Evolutionary conservation across 257 asterid genomes (phyloP).

Genomic region (Mentha longifolia): DNA sequence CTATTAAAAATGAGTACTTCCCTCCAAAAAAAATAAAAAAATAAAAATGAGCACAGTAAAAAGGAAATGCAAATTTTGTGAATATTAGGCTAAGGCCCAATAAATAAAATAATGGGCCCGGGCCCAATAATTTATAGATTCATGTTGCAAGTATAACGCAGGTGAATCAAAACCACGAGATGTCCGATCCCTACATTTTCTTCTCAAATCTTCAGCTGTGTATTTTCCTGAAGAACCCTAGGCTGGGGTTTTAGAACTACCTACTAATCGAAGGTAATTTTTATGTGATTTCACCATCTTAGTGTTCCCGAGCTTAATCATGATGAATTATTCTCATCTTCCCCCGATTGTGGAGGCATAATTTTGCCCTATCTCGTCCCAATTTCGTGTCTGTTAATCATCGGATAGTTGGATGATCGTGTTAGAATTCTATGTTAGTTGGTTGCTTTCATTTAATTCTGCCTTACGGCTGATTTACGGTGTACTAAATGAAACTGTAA

Average conservation of each 20-base stretch:
- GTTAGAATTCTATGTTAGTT: not conserved
- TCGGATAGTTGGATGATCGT: conserved; percentile 9
- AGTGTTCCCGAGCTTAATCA: not conserved
- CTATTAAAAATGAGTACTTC: too few species aligned
- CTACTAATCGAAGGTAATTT: conserved; percentile 26
- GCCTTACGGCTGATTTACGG: not conserved
- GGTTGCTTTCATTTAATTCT: not conserved
- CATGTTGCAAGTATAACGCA: too few species aligned
- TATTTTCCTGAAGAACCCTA: conserved; percentile 36
- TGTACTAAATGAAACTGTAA: not conserved
- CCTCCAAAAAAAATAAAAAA: too few species aligned
- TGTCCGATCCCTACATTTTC: conserved; percentile 33
- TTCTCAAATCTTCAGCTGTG: conserved; percentile 17
- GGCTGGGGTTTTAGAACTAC: conserved; percentile 27
- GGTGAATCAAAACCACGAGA: too few species aligned
- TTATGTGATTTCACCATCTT: not conserved
- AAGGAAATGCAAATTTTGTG: too few species aligned
- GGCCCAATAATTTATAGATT: too few species aligned
- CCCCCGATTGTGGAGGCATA: not conserved
- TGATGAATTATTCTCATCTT: not conserved
- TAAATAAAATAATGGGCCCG: too few species aligned
- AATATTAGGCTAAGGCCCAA: too few species aligned
- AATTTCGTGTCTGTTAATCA: not conserved
- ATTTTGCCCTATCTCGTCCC: not conserved
- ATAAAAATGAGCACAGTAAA: too few species aligned